Base-by-base conservation (phyloP, 768 basidiomycete species). In the Lyophyllum atratum region DNA sequence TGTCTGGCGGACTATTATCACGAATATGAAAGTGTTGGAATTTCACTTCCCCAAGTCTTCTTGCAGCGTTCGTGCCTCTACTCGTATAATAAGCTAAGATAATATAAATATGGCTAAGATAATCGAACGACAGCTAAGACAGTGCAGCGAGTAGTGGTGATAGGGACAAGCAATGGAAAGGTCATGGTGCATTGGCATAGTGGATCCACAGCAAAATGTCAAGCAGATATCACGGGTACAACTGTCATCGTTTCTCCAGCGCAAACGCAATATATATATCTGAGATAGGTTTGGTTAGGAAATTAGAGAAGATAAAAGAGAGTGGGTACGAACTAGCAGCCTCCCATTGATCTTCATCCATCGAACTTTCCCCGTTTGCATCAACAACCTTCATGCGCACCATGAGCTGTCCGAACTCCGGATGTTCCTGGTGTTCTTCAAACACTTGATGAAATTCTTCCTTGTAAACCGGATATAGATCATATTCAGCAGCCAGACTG, bases 291-390 rank as follows among this genome's bases (percentile, higher is more conserved):
- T 46, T 25, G 58, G 52, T 63, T n/a, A 67, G 52, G 29, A 10
- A 39, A 22, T 26, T n/a, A 49, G 31, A 22, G 17, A 8, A 31
- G 43, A 17, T 51, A 31, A 15, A 26, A 10, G 53, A 33, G 22
- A 10, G 53, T 29, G 22, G 52, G 11, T 12, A 84, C 94, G 74
- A 73, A 98, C 97, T 98, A n/a, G 94, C 95, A 60, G 96, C 96
- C 67, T 98, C 95, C 93, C 96, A 97, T 73, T 98, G 95, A 64
- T 92, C 89, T 62, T 91, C 90, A 61, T 95, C 86, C 92, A 98
- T 97, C 52, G 91, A 76, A 66, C 92, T 95, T 74, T 90, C 90
- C 1, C 95, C 94, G 40, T 89, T 81, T 17, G 78, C 74, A 66
- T 97, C 89, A 42, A 97, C 85, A 26, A 99, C 97, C 59, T 87